Conservation (phyloP, 1,284 basidiomycete genomes). For the Microbotryum intermedium region DNA sequence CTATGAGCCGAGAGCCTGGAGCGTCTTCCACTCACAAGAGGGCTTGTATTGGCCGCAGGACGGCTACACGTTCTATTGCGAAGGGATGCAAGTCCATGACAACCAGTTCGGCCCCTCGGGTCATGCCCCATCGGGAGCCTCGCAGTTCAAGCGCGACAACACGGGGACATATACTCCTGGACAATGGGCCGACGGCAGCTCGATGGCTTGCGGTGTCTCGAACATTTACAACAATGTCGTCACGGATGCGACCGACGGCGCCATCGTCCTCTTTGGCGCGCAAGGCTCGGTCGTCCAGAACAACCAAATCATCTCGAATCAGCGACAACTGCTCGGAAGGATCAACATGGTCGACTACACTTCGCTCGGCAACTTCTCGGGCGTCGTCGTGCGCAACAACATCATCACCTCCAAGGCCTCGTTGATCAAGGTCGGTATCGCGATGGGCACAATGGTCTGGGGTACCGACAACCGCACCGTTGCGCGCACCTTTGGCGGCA, state of each 20-base stretch:
- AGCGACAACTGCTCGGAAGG: conserved; percentile 52
- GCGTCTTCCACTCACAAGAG: conserved; percentile 19
- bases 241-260: conserved; percentile 53
- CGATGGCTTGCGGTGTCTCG: conserved; percentile 58
- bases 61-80: conserved; percentile 7
- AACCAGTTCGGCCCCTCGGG: conserved; percentile 22
- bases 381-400: conserved; percentile 61
- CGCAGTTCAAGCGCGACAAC: not conserved
- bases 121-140: conserved; percentile 12
- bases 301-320: no score
- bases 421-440: conserved; percentile 44
- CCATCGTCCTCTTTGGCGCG: conserved; percentile 12
- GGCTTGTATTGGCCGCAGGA: no score
- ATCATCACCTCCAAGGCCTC: conserved; percentile 36
- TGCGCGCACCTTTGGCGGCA: conserved; percentile 8
- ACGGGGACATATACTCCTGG: not conserved
- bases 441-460: conserved; percentile 33
- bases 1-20: conserved; percentile 24
- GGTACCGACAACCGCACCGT: conserved; percentile 25
- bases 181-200: conserved; percentile 61
- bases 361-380: conserved; percentile 54
- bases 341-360: conserved; percentile 64
- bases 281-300: not conserved
- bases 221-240: conserved; percentile 63
- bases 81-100: conserved; percentile 9